Evolutionary conservation across 148 eudicot genomes (phyloP).

Genomic region (Diospyros lotus): DNA sequence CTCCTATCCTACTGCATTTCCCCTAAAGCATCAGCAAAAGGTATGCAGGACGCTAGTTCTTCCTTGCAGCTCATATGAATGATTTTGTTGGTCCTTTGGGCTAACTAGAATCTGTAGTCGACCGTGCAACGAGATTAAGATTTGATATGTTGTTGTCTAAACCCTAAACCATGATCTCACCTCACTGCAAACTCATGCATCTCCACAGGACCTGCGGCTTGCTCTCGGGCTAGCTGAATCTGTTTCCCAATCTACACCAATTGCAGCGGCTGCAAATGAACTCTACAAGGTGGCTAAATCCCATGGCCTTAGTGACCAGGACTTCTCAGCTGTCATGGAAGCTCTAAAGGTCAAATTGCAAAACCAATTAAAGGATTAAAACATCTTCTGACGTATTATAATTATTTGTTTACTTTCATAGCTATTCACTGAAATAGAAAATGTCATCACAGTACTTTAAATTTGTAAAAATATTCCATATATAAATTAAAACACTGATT

Average conservation of each 20-base stretch:
- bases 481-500: too few relatives aligned
- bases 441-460: too few relatives aligned
- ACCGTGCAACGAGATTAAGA: too few relatives aligned
- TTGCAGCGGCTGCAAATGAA: constrained; percentile 93
- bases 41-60: constrained; percentile 21
- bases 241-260: constrained; percentile 82
- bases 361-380: constrained; percentile 13
- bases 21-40: constrained; percentile 97
- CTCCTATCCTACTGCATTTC: constrained; percentile 83
- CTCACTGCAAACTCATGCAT: neutral
- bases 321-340: constrained; percentile 93
- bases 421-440: too few relatives aligned
- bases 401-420: too few relatives aligned
- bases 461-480: too few relatives aligned
- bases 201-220: constrained; percentile 74
- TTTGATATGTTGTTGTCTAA: too few relatives aligned
- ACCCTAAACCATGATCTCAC: neutral
- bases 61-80: too few relatives aligned
- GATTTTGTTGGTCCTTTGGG: too few relatives aligned
- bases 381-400: too few relatives aligned
- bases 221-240: constrained; percentile 91
- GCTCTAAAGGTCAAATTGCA: constrained; percentile 61
- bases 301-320: constrained; percentile 70
- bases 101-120: too few relatives aligned
- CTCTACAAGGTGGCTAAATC: constrained; percentile 84